Evolutionary conservation across 495 filamentous ascomycete species (phyloP), one percentile per base, ranked within the genome.

Genomic region (Xylaria palmicola): DNA sequence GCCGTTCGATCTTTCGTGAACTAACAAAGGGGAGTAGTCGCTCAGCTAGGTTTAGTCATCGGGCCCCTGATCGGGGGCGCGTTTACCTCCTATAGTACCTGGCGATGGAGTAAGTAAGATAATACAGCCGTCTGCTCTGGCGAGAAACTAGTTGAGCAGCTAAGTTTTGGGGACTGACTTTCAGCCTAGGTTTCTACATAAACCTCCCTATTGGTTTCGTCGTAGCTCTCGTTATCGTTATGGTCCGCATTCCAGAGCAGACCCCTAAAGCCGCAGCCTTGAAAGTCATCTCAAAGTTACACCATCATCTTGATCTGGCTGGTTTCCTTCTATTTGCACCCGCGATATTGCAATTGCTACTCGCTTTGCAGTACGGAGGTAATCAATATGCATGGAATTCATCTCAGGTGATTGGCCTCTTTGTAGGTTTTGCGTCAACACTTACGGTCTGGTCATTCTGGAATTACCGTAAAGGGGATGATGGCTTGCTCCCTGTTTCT

Each of bases 51-150:
- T 15, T 26, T 62, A 19, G 74, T 80, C 0, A 43, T 72, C 7
- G 83, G 84, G 0, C 84, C 84, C 0, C 50, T 86, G 20, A 54
- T 87, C 6, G 84, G 84, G 17, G 86, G 86, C 43, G 83, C 81
- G 0, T 84, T 89, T 47, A 88, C 86, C 3, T 76, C 84, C 24
- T 72, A 81, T 20, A 70, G 60, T 84, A 67, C 63, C 6, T 75
- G 72, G 72, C 30, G 72, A 26, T 75, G 72, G 72, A 70, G 83
- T 60, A 60, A 59, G 64, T 49, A 4, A n/a, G 24, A 45, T 49
- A 17, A 15, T 6, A 36, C 32, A 36, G n/a, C 19, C 29, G 22
- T 7, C n/a, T 57, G 20, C 24, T 20, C 9, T 29, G 32, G 3
- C n/a, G 19, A 0, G 34, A 15, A 4, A 20, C 1, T 3, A 3